Evolutionary conservation across 768 basidiomycete species (phyloP), one percentile per base, ranked within the genome.

Genomic region (Coprinopsis sp.): DNA sequence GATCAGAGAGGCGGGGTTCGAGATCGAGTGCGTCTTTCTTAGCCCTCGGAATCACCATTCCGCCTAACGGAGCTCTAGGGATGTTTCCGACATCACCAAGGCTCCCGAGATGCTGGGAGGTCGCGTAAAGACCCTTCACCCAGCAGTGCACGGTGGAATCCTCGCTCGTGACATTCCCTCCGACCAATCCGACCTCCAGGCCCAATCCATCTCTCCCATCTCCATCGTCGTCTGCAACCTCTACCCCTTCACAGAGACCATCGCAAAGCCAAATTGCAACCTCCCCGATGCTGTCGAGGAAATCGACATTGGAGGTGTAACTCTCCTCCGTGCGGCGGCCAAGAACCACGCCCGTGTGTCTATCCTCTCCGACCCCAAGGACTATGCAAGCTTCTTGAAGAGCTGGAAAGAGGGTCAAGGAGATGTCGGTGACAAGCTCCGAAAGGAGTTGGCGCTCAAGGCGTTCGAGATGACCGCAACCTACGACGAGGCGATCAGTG

Each of bases 31-130:
- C 54, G 90, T 77, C 21, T 16, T 3, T 31, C 2, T 31, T 13
- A 14, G 10, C 16, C 10, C 4, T 38, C 3, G 10, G 14, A 2
- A 2, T 25, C 19, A 16, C 24, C 11, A 28, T 24, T 11, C 4
- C 36, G 19, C 23, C 18, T 39, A 4, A 44, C 14, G 11, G 28
- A 25, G 16, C 16, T 18, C 6, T 44, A 99, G 96, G 53, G 96
- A 99, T 78, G 93, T 99, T 45, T 90, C 95, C 4, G 87, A 91
- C 61, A 87, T 98, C 67, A 98, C 96, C 39, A 95, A 94, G 59
- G 93, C 93, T 0, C 95, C 96, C 4, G 96, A 99, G 67, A 98
- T 99, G 94, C 78, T 99, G 3, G 95, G 96, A 44, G 96, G 96
- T 21, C 77, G 96, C 56, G 96, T 98, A 47, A 98, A 99, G 72